phyloP scores from a whole-genome alignment of 2,329 filamentous ascomycete species.

The Pseudomassariella vexata region DNA sequence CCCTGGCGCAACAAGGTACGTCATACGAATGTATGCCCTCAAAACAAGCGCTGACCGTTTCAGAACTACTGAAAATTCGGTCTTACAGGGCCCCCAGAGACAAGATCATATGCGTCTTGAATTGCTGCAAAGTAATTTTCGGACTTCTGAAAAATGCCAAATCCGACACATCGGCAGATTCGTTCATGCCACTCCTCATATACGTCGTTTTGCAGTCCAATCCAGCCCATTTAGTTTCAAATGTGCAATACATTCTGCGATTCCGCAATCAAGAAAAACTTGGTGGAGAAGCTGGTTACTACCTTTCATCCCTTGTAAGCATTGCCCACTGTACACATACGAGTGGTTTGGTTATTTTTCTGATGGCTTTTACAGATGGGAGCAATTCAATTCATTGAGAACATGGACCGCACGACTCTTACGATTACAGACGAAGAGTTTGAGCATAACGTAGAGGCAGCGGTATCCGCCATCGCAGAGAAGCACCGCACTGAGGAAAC shows the following conservation, averaged over 20 bases:
- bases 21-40: not conserved
- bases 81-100: slow-evolving; percentile 94
- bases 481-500: slow-evolving; percentile 61
- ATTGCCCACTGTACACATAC: slow-evolving; percentile 1
- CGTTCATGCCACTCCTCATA: slow-evolving; percentile 90
- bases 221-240: slow-evolving; percentile 91
- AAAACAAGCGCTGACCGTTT: slow-evolving; percentile 16
- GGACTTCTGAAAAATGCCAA: slow-evolving; percentile 88
- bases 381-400: slow-evolving; percentile 94
- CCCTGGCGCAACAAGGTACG: slow-evolving; percentile 78
- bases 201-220: slow-evolving; percentile 94
- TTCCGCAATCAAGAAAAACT: slow-evolving; percentile 98
- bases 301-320: slow-evolving; percentile 82
- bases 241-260: slow-evolving; percentile 94
- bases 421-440: slow-evolving; percentile 95
- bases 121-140: slow-evolving; percentile 99
- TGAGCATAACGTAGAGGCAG: slow-evolving; percentile 90
- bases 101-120: slow-evolving; percentile 96
- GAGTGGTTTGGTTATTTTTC: too few relatives aligned
- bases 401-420: slow-evolving; percentile 85
- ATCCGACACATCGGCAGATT: slow-evolving; percentile 90
- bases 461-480: slow-evolving; percentile 92
- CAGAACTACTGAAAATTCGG: slow-evolving; percentile 91
- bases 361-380: slow-evolving; percentile 60
- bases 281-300: slow-evolving; percentile 95